A percentile compares a stretch with the other conserved stretches of the same genome.
phyloP scores from a whole-genome alignment of 805 yeast species.

The Starmerella cellae region DNA sequence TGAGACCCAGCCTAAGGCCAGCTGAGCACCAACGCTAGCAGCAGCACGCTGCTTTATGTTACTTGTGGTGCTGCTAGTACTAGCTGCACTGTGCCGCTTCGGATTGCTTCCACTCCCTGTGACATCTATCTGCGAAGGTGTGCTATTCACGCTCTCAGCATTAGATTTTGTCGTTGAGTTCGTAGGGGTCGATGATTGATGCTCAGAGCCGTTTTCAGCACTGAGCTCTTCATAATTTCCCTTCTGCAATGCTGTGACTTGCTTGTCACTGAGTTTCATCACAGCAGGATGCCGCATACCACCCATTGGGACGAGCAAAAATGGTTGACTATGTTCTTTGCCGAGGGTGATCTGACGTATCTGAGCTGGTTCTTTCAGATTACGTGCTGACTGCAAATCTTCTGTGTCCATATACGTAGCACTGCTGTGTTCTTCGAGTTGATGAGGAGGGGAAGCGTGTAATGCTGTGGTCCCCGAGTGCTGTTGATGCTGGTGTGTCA shows the following conservation, averaged over 20 bases:
- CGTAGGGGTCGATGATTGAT: too few species aligned
- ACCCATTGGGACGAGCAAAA: constrained; percentile 30
- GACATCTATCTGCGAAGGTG: not conserved
- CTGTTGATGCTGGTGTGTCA: not conserved
- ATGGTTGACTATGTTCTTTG: constrained; percentile 3
- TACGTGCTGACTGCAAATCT: constrained; percentile 27
- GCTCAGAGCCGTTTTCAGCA: not conserved
- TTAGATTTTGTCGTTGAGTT: not conserved
- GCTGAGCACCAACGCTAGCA: constrained; percentile 17
- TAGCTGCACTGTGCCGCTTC: too few species aligned
- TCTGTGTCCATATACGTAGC: constrained; percentile 29
- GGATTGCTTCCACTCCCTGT: not conserved
- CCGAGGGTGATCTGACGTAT: constrained; percentile 21
- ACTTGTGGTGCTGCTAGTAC: not conserved
- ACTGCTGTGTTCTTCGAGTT: constrained; percentile 15
- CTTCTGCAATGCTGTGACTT: not conserved
- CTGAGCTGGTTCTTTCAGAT: constrained; percentile 32
- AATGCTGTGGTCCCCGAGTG: not conserved
- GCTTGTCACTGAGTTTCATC: constrained; percentile 12
- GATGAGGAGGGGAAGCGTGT: not conserved
- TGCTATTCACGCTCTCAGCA: not conserved
- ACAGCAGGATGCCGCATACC: constrained; percentile 27
- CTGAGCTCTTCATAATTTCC: not conserved
- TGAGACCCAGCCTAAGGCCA: constrained; percentile 29
- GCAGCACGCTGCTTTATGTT: not conserved